These are phyloP conservation scores for Bolboschoenus planiculmis DNA, from an alignment of 176 grass and related monocot species.

Conservation along the genomic window DNA sequence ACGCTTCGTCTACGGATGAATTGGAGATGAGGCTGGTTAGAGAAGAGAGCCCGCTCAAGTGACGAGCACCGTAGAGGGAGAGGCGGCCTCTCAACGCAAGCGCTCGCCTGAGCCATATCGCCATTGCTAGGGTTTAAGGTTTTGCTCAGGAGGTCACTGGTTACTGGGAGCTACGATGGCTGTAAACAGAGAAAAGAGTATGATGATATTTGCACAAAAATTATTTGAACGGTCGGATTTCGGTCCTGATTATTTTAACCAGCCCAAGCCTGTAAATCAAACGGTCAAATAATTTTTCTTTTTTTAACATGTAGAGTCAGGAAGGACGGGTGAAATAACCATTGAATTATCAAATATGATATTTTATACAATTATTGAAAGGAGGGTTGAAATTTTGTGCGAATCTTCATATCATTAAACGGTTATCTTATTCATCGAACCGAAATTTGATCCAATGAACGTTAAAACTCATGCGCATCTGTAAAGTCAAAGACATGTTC, in stretches of 20 bases:
- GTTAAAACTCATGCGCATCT: too few species aligned
- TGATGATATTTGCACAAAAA: background rate
- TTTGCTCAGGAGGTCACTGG: background rate
- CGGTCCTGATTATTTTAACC: background rate
- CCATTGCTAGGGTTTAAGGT: slow-evolving; percentile 23
- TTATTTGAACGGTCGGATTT: background rate
- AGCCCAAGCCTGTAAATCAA: background rate
- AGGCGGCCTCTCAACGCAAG: slow-evolving; percentile 12
- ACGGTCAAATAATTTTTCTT: too few species aligned
- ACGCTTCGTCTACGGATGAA: slow-evolving; percentile 34
- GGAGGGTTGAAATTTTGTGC: too few species aligned
- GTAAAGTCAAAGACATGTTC: too few species aligned
- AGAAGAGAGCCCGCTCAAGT: background rate
- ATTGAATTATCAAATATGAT: too few species aligned
- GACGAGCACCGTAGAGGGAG: background rate
- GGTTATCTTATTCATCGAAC: too few species aligned
- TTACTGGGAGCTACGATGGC: background rate
- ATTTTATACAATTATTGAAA: too few species aligned
- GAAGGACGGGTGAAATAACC: too few species aligned
- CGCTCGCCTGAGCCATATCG: slow-evolving; percentile 5
- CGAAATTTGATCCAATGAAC: too few species aligned
- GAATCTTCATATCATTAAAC: too few species aligned
- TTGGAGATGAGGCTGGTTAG: slow-evolving; percentile 17
- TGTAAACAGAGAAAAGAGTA: background rate
- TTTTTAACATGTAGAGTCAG: too few species aligned